phyloP scores from a whole-genome alignment of 805 yeast genomes.

The Lachancea fermentati region DNA sequence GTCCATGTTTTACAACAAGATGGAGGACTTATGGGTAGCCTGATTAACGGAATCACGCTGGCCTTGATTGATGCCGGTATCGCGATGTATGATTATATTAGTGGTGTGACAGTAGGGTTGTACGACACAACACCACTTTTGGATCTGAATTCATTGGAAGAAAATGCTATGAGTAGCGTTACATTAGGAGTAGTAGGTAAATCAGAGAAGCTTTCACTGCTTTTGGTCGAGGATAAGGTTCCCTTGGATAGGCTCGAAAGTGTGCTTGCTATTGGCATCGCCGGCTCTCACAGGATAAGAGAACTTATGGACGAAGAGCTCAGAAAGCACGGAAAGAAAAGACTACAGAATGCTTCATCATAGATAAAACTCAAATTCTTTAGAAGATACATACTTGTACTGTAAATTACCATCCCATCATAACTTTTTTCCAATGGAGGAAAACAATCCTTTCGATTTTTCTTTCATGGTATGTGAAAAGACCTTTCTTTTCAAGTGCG shows the following conservation, averaged over 20 bases:
- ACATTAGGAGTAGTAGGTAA: constrained; percentile 84
- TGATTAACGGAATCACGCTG: constrained; percentile 80
- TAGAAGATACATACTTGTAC: too few species aligned
- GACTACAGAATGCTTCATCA: constrained; percentile 39
- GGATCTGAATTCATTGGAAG: constrained; percentile 80
- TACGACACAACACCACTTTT: constrained; percentile 73
- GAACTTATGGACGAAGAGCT: constrained; percentile 84
- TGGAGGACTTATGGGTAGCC: constrained; percentile 77
- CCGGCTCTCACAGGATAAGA: constrained; percentile 79
- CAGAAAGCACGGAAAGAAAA: constrained; percentile 62
- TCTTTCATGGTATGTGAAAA: constrained; percentile 47
- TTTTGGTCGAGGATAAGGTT: constrained; percentile 76
- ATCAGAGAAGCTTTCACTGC: constrained; percentile 68
- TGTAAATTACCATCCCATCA: too few species aligned
- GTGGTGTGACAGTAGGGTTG: constrained; percentile 74
- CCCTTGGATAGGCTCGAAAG: constrained; percentile 76
- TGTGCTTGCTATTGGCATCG: constrained; percentile 73
- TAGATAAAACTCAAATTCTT: too few species aligned
- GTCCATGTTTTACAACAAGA: constrained; percentile 82
- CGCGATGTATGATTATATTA: constrained; percentile 85
- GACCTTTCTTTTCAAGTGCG: constrained; percentile 45
- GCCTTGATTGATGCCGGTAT: constrained; percentile 95
- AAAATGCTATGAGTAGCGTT: constrained; percentile 70
- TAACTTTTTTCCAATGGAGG: constrained; percentile 48
- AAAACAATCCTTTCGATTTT: constrained; percentile 48